Percentiles rank a stretch among this genome's conserved stretches.
phyloP scores from a whole-genome alignment of 2,329 filamentous ascomycete species.

The Teratosphaeria nubilosa region DNA sequence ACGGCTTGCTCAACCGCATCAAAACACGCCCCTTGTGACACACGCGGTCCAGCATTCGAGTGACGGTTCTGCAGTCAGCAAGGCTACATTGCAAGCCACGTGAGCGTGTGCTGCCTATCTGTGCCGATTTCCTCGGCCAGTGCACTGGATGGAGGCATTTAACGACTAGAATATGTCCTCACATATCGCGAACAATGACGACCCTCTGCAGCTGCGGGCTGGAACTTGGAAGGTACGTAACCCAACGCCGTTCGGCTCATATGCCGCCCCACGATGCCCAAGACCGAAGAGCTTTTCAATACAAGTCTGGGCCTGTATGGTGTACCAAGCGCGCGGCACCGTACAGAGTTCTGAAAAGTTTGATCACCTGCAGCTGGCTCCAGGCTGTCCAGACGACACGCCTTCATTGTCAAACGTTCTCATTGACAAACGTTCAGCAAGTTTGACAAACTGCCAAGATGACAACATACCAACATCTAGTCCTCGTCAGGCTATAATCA shows the following conservation, averaged over 20 bases:
- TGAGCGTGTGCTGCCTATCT: not conserved
- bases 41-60: not conserved
- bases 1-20: constrained; percentile 1
- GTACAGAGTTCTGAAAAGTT: not conserved
- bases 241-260: not conserved
- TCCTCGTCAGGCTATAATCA: too few species aligned
- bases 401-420: not conserved
- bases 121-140: not conserved
- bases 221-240: not conserved
- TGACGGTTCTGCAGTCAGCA: not conserved
- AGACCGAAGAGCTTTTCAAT: not conserved
- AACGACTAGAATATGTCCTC: not conserved
- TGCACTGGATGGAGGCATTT: not conserved
- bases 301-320: not conserved
- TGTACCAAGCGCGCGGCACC: not conserved
- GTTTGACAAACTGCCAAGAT: not conserved
- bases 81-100: not conserved
- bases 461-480: not conserved
- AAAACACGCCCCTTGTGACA: constrained; percentile 1
- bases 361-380: not conserved
- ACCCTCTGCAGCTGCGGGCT: not conserved
- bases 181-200: not conserved
- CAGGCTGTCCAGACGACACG: not conserved
- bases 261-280: not conserved
- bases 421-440: not conserved